Evolutionary conservation across 2,329 filamentous ascomycete genomes (phyloP), one percentile per base, ranked within the genome.

Genomic region (Claviceps paspali): DNA sequence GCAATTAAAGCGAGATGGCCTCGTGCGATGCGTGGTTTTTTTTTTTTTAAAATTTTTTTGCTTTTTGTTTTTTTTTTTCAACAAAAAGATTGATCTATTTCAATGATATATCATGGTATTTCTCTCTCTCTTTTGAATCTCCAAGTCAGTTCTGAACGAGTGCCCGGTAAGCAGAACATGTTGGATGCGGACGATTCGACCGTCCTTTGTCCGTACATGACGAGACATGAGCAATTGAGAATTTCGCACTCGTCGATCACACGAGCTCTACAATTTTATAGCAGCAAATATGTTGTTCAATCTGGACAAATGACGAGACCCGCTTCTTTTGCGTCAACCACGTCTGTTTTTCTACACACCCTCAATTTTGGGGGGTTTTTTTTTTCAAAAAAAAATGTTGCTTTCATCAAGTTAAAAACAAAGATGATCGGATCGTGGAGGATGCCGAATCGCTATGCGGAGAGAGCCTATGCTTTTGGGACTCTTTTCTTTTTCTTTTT

Each of bases 391-490:
- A n/a, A n/a, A n/a, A n/a, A n/a, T n/a, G n/a, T n/a, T n/a, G n/a
- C n/a, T n/a, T n/a, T n/a, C n/a, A n/a, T n/a, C n/a, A n/a, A n/a
- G n/a, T n/a, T n/a, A n/a, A n/a, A 34, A 35, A n/a, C 21, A 29
- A 32, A 35, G 9, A 37, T 40, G 28, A 38, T 38, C 15, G 40
- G 38, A 61, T 62, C 60, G 60, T 62, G 57, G 59, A 63, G 58
- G 60, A 62, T 62, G 50, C 53, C 49, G 45, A 54, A 44, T 48
- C 48, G 50, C 53, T 52, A 52, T 54, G 52, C 52, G 45, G 53
- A 49, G 45, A 51, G 48, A 49, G 51, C 46, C 45, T 43, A 44
- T 44, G 42, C 41, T 42, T 34, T 38, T 39, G 38, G 28, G 46
- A 47, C 45, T 47, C 45, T 45, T 33, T 22, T 23, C 27, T 11